Evolutionary conservation across 2,329 filamentous ascomycete species (phyloP).

Genomic region (Arthrobotrys megalospora): DNA sequence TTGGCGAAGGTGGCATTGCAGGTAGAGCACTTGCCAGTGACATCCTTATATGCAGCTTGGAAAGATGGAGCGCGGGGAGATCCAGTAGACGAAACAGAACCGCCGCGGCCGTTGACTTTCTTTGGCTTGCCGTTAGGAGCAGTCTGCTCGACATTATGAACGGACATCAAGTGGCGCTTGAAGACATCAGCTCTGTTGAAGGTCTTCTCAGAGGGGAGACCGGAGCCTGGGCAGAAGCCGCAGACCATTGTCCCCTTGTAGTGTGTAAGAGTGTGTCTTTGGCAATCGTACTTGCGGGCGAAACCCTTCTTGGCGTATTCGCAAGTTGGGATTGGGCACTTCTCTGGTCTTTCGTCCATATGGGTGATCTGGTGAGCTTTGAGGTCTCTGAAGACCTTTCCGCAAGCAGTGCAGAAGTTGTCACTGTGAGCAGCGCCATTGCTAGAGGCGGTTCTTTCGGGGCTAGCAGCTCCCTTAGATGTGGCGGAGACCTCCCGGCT

Average conservation of each 20-base stretch:
- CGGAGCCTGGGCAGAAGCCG: conserved; percentile 91
- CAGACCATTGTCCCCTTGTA: conserved; percentile 99
- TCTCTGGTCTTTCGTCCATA: conserved; percentile 89
- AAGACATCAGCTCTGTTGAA: conserved; percentile 97
- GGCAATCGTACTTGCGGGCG: conserved; percentile 96
- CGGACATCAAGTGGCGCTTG: conserved; percentile 90
- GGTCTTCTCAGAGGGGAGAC: conserved; percentile 90
- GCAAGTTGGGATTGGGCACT: conserved; percentile 92
- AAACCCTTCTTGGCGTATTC: conserved; percentile 95
- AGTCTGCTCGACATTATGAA: conserved; percentile 93
- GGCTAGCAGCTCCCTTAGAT: conserved; percentile 48
- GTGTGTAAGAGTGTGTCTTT: conserved; percentile 91
- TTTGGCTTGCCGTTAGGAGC: conserved; percentile 92
- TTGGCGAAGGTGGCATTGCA: conserved; percentile 87
- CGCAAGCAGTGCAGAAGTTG: conserved; percentile 64
- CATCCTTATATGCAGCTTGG: conserved; percentile 70
- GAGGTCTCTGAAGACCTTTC: conserved; percentile 64
- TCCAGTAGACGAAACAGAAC: conserved; percentile 62
- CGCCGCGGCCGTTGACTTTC: conserved; percentile 66
- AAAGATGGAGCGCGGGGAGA: conserved; percentile 64
- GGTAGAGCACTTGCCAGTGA: conserved; percentile 90
- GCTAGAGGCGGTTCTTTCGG: conserved; percentile 50
- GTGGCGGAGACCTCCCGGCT: conserved; percentile 42
- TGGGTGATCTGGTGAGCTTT: conserved; percentile 94
- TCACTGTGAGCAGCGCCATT: conserved; percentile 63